Evolutionary conservation across 352 stramenopile genomes (phyloP), one percentile per base, ranked within the genome.

Genomic region (Phytopythium sindhum): DNA sequence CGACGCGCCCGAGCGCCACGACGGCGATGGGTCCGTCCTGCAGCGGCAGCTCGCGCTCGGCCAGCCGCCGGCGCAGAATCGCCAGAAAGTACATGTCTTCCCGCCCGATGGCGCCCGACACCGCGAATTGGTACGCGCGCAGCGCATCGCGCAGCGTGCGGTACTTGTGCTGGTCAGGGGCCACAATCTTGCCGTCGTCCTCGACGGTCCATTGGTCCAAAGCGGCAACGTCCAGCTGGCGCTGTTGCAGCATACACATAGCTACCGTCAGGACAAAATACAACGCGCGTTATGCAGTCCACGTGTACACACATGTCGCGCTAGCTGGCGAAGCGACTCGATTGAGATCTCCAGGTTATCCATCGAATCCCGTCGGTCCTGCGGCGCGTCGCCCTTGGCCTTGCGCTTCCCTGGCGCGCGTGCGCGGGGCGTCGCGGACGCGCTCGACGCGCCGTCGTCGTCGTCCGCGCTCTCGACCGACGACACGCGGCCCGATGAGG

Each of bases 81-180:
- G 84, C 81, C 56, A 93, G 55, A 24, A 83, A 90, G 58, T 90
- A 91, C 29, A 93, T 81, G 45, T 92, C 84, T 60, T 89, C 80
- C 17, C 84, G 69, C 8, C 74, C 77, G 19, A 92, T 78, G 0
- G 55, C 61, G 5, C 81, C 81, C 15, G 58, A 64, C 26, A 73
- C 33, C 5, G 65, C 41, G 61, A 74, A 75, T 28, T 56, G 71
- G 28, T 78, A 74, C 2, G 73, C 74, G 31, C 84, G 76, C 4
- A 90, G 50, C 1, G 81, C 84, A 53, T 89, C 78, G 11, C 81
- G 58, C 29, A 90, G 37, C 2, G 67, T 72, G 29, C 78, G 65
- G 60, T 80, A 90, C 61, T 74, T 75, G 29, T 70, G 73, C n/a
- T 70, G 60, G 7, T 81, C 73, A 4, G 57, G 11, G 45, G 82